These are phyloP conservation scores for Cutaneotrichosporon dermatis DNA, from an alignment of 1,284 basidiomycete species.

Conservation along the genomic window DNA sequence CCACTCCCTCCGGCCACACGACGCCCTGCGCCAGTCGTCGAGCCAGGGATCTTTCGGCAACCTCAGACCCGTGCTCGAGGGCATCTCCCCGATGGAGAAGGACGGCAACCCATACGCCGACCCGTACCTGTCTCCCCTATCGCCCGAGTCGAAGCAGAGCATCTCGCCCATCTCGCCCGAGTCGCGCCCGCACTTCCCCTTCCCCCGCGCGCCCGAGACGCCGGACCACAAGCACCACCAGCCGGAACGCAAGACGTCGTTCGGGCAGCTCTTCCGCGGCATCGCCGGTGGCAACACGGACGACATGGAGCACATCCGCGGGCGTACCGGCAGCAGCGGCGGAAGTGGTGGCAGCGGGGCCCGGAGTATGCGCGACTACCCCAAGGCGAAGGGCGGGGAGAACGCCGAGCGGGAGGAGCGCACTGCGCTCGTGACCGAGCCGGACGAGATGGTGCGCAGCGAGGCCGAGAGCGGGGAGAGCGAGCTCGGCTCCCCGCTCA, in stretches of 20 bases:
- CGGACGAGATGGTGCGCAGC: not conserved
- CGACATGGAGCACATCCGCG: not conserved
- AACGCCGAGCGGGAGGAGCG: conserved; percentile 35
- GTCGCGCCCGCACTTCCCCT: not conserved
- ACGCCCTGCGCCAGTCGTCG: conserved; percentile 1
- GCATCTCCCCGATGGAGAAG: not conserved
- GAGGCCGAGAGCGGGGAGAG: not conserved
- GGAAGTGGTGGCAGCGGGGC: conserved; percentile 23
- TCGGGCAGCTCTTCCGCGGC: not conserved
- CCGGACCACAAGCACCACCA: conserved; percentile 1
- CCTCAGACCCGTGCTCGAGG: not conserved
- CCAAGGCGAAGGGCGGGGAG: conserved; percentile 24
- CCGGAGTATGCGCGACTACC: conserved; percentile 34
- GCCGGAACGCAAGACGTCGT: conserved; percentile 7
- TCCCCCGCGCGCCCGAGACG: not conserved
- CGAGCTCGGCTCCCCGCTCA: not conserved
- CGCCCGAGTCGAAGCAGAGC: not conserved
- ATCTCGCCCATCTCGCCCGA: not conserved
- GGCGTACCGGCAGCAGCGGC: too few species aligned
- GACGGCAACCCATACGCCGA: not conserved
- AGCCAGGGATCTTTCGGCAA: not conserved
- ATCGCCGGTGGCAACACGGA: not conserved
- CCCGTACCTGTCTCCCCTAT: not conserved
- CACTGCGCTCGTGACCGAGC: conserved; percentile 23
- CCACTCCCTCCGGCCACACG: conserved; percentile 30